Base-by-base conservation (phyloP, 805 yeast species). In the Barnettozyma wickerhamii region DNA sequence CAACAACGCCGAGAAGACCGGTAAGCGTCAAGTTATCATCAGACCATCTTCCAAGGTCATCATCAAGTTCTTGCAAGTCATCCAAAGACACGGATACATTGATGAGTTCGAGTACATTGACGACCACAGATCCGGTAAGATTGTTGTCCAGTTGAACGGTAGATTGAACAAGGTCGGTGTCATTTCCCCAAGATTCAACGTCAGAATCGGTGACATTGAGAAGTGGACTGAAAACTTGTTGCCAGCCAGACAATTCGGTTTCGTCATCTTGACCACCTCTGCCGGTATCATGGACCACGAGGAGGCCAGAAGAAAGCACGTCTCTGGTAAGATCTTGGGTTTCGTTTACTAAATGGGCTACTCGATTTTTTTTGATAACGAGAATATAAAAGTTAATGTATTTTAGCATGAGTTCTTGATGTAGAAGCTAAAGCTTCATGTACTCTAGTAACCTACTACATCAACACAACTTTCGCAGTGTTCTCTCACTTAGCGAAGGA, bases 281-380 rank as follows among this genome's bases (percentile, higher is more conserved):
- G 96, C 97, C 63, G 98, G 98, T 78, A 90, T 90, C 65, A 89
- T 90, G 95, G 97, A 91, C 82, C 98, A 90, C 80, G 97, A 91
- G 81, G 97, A 90, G 79, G 98, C 98, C 66, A 87, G 95, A 84
- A 85, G 97, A 83, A 91, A 90, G 86, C 97, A 90, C 79, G 97
- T 90, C 62, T 88, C 96, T 61, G 98, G 98, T 74, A 90, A 90
- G 83, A 85, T 90, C 74, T 84, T 90, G 68, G 98, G 97, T 69
- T 90, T 87, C 79, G 96, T 90, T 57, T 90, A 90, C 85, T 90
- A 85, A 46, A 47, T 38, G 12, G 21, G 18, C 9, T 18, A 14
- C 12, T 20, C 12, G 15, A 18, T 5, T 17, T 17, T 32, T 19
- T 38, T 38, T 32, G 26, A 38, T 35, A 33, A 35, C 15, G 34